A percentile compares a stretch with the other conserved stretches of the same genome.
These are phyloP conservation scores for Linaria vulgaris DNA, from an alignment of 257 asterid species.

Conservation along the genomic window DNA sequence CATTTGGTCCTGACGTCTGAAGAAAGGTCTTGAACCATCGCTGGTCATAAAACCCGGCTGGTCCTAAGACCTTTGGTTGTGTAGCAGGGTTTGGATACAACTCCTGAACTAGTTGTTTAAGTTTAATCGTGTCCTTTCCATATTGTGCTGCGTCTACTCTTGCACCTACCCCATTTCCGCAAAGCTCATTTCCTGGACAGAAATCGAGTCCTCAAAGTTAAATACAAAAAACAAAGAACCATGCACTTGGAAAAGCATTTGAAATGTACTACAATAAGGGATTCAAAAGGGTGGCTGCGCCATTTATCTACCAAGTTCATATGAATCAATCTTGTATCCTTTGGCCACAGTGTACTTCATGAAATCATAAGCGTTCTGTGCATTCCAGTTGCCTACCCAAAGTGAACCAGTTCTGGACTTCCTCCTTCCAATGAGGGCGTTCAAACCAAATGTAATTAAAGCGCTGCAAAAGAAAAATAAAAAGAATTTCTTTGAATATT, in stretches of 20 bases:
- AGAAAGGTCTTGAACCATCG: conserved; percentile 60
- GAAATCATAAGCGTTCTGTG: conserved; percentile 53
- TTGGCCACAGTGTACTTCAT: conserved; percentile 56
- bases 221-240: conserved; percentile 7
- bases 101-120: conserved; percentile 43
- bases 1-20: conserved; percentile 49
- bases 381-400: conserved; percentile 64
- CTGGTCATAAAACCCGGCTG: conserved; percentile 70
- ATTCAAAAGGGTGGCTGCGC: not conserved
- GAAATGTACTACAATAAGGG: not conserved
- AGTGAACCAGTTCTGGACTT: conserved; percentile 30
- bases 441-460: conserved; percentile 63
- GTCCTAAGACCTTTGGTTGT: conserved; percentile 68
- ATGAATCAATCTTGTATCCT: conserved; percentile 81
- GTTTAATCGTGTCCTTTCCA: conserved; percentile 54
- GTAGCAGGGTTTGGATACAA: conserved; percentile 41
- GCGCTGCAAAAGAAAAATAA: conserved; percentile 38
- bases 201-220: not conserved
- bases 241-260: no score
- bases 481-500: not conserved
- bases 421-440: conserved; percentile 64
- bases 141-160: conserved; percentile 64
- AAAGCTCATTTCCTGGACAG: conserved; percentile 71
- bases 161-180: conserved; percentile 58
- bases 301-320: conserved; percentile 56